A percentile compares a stretch with the other conserved stretches of the same genome.
Evolutionary conservation across 1,284 basidiomycete genomes (phyloP).

Genomic region (Boletus sp.): DNA sequence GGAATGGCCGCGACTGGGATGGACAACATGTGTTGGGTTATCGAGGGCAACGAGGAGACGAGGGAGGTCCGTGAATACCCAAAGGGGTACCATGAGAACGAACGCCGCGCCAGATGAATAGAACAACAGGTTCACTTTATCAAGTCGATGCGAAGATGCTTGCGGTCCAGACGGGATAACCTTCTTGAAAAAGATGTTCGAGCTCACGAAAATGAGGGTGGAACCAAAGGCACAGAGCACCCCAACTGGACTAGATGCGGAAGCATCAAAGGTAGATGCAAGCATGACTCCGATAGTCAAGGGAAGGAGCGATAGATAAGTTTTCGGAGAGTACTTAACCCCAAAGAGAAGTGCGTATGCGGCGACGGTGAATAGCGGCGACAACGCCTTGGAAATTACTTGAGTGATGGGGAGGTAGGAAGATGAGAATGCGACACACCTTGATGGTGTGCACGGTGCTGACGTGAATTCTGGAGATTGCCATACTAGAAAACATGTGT

Average conservation of each 20-base stretch:
- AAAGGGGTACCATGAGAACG: slow-evolving; percentile 90
- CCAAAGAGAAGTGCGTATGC: slow-evolving; percentile 91
- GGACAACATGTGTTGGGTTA: slow-evolving; percentile 41
- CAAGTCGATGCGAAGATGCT: slow-evolving; percentile 69
- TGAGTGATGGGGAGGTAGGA: slow-evolving; percentile 6
- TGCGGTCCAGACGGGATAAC: slow-evolving; percentile 76
- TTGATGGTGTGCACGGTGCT: slow-evolving; percentile 99
- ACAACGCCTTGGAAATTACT: slow-evolving; percentile 68
- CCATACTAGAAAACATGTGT: slow-evolving; percentile 95
- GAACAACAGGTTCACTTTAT: slow-evolving; percentile 95
- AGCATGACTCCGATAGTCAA: slow-evolving; percentile 97
- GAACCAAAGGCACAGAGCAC: slow-evolving; percentile 91
- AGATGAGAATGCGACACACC: slow-evolving; percentile 45
- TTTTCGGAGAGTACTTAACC: slow-evolving; percentile 88
- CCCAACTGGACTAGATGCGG: slow-evolving; percentile 78
- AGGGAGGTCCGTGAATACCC: slow-evolving; percentile 83
- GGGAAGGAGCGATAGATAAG: slow-evolving; percentile 92
- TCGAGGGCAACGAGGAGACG: slow-evolving; percentile 49
- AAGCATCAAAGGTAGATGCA: slow-evolving; percentile 90
- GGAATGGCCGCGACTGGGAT: slow-evolving; percentile 47
- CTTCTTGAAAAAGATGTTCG: slow-evolving; percentile 99
- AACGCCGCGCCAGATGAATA: slow-evolving; percentile 96
- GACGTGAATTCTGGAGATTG: slow-evolving; percentile 93
- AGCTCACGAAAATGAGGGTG: slow-evolving; percentile 93
- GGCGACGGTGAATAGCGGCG: slow-evolving; percentile 93